These are phyloP conservation scores for Trypanosoma cruzi DNA, from an alignment of 208 protist genomes.

Conservation along the genomic window DNA sequence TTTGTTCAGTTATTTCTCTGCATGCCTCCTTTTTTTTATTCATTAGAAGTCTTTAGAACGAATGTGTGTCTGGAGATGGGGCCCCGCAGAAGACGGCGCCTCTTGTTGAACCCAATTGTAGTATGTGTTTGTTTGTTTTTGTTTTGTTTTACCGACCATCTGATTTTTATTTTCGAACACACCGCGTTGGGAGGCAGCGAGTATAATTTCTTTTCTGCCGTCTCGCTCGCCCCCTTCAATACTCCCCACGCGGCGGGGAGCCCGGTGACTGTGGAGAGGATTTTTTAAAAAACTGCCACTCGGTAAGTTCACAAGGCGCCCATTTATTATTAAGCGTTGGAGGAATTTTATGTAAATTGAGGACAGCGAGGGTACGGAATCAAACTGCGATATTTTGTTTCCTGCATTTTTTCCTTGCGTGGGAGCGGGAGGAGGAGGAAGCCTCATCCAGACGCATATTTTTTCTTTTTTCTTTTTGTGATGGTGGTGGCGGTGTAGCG, in stretches of 20 bases:
- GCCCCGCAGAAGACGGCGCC: background rate
- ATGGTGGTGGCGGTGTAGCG: background rate
- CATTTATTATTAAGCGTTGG: background rate
- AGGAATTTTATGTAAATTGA: too few relatives aligned
- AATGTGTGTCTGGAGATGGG: background rate
- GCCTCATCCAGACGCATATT: background rate
- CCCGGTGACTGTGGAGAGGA: background rate
- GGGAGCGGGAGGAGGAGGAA: background rate
- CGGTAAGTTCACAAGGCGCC: background rate
- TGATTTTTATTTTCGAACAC: background rate
- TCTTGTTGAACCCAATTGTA: background rate
- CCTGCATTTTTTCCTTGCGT: background rate
- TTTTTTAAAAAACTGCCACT: background rate
- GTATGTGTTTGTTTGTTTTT: background rate
- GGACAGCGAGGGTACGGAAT: too few relatives aligned
- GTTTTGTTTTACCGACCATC: too few relatives aligned
- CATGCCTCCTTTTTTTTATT: conserved; percentile 15
- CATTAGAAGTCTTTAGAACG: conserved; percentile 2
- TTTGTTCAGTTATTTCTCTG: conserved; percentile 16
- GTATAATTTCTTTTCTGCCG: background rate
- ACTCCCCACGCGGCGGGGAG: background rate
- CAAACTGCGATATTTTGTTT: too few relatives aligned
- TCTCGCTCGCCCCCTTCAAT: background rate
- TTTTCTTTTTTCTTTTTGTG: background rate
- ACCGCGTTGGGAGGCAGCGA: background rate